Evolutionary conservation across 768 basidiomycete species (phyloP), one percentile per base, ranked within the genome.

Genomic region (Hypholoma fasciculare): DNA sequence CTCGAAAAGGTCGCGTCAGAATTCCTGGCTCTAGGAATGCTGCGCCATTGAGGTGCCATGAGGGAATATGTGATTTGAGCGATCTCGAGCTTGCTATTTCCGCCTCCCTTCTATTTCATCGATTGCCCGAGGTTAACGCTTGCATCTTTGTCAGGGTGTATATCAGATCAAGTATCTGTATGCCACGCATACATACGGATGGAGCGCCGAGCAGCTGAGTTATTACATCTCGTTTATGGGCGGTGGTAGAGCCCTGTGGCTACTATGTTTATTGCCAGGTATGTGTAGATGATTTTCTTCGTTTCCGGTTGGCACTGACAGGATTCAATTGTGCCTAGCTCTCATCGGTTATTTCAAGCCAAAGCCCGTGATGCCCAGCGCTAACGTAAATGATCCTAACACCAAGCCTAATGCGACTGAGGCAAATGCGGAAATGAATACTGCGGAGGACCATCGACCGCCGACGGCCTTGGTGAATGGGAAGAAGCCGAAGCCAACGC

Each of bases 151-250:
- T 54, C 4, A 89, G 82, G 92, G 91, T n/a, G 62, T 93, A 4
- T 87, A 83, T 71, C 89, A 90, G 67, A 75, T 92, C 69, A 94
- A 92, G 67, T 92, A 92, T 69, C 74, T 92, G 26, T 94, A 93
- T 66, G 90, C 88, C 2, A 83, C 78, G 52, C 88, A 91, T 65
- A 72, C 83, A 8, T 92, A 89, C 62, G 76, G 75, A 49, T 93
- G 91, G 91, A 80, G 77, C 43, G 83, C 87, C 16, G 87, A 87
- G 63, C 81, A 88, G 69, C 71, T 92, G 62, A 85, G 89, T 59
- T 90, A 90, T 68, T 93, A 89, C 62, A 87, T 93, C 49, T 87
- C 88, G 1, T 81, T 83, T 63, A 78, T 88, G 68, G 85, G 87
- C 16, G 82, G 76, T 38, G 68, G 80, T 16, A 82, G 89, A 4